Evolutionary conservation across 495 filamentous ascomycete species (phyloP), one percentile per base, ranked within the genome.

Genomic region (Thermochaetoides thermophila): DNA sequence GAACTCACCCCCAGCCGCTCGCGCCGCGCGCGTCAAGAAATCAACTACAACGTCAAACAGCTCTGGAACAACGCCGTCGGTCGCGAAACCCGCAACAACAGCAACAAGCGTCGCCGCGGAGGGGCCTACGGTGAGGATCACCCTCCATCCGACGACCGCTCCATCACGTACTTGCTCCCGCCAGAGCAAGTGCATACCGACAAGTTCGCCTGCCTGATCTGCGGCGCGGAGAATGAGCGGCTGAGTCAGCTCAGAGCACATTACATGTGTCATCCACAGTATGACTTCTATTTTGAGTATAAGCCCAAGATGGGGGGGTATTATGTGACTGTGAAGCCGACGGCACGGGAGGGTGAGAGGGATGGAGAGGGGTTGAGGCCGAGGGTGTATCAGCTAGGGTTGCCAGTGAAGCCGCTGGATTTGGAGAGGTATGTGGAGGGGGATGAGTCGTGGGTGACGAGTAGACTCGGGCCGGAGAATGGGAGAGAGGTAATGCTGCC

Each of bases 1-100:
- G 44, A 56, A 17, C 31, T 52, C 15, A 65, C 59, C 21, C 60
- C 60, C 7, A 55, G 49, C 30, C 51, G 61, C 32, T 50, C 55
- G 6, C 34, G 55, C 35, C 53, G 59, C 17, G 38, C 55, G 37
- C 48, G 59, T 36, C 35, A 52, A 23, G 48, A 63, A 49, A 46
- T 65, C 34, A 68, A 64, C 21, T 71, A 71, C 39, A 69, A 71
- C 34, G 40, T 69, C 25, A 68, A 63, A 39, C 38, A 61, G 13
- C 44, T 68, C 19, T 65, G 57, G 46, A 59, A 57, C 36, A 64
- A 50, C 29, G 57, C 59, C 9, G 49, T 63, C 19, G 64, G 64
- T 3, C 65, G 56, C 40, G 57, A 63, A 25, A 48, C 48, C 7
- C 57, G 52, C 14, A n/a, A n/a, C n/a, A n/a, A n/a, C n/a, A n/a